Percentiles rank a stretch among this genome's conserved stretches.
phyloP scores from a whole-genome alignment of 805 yeast species.

The Lachancea lanzarotensis region DNA sequence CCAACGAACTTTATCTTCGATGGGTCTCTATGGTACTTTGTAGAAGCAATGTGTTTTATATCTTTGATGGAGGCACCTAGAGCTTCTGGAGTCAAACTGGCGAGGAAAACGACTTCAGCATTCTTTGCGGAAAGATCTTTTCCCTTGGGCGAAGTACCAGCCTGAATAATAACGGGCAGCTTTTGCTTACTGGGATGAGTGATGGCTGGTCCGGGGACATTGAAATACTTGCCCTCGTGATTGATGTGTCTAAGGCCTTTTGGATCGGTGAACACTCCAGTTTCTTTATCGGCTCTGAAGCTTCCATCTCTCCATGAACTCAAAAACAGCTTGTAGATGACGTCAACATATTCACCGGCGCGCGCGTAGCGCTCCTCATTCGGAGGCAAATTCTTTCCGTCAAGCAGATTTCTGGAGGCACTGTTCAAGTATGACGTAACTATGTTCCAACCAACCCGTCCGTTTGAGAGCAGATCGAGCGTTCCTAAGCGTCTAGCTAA shows the following conservation, averaged over 20 bases:
- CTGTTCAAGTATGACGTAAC: conserved; percentile 31
- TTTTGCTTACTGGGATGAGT: conserved; percentile 37
- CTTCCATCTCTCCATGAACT: conserved; percentile 37
- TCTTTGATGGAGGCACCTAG: conserved; percentile 28
- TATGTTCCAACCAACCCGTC: conserved; percentile 39
- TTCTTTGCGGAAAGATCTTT: conserved; percentile 35
- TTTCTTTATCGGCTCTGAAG: conserved; percentile 13
- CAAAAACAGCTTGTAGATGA: conserved; percentile 34
- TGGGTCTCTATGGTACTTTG: conserved; percentile 30
- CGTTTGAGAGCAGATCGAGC: conserved; percentile 35
- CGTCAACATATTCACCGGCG: conserved; percentile 36
- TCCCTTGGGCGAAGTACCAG: conserved; percentile 36
- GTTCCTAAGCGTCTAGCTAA: conserved; percentile 37
- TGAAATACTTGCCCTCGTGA: conserved; percentile 34
- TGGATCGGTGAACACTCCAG: conserved; percentile 32
- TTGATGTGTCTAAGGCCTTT: conserved; percentile 33
- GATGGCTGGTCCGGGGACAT: conserved; percentile 35
- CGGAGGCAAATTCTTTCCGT: no score
- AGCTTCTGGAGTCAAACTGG: conserved; percentile 27
- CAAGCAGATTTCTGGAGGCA: no score
- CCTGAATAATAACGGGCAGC: conserved; percentile 37
- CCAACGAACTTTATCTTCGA: conserved; percentile 34
- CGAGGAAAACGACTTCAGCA: conserved; percentile 37
- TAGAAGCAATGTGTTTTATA: conserved; percentile 28
- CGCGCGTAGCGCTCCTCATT: conserved; percentile 36